Evolutionary conservation across 495 filamentous ascomycete genomes (phyloP).

Genomic region (Penicillium cinerascens): DNA sequence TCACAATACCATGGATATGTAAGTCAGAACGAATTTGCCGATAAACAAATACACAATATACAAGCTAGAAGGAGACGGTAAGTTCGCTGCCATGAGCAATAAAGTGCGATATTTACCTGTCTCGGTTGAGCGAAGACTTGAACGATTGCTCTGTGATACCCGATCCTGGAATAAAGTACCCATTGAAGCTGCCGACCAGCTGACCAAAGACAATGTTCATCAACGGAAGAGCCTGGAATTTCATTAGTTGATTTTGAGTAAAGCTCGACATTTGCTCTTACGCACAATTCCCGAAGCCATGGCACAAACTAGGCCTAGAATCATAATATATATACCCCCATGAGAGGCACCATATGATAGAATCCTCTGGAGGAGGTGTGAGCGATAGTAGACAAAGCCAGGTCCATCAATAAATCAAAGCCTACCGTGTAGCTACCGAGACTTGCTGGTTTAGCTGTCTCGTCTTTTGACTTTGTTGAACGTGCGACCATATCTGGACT

Average conservation of each 20-base stretch:
- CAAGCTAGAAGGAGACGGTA: not conserved
- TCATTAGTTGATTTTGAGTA: too few relatives aligned
- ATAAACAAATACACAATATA: not conserved
- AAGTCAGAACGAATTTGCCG: not conserved
- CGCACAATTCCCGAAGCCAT: too few relatives aligned
- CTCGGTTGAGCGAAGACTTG: not conserved
- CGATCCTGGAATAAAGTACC: not conserved
- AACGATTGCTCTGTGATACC: not conserved
- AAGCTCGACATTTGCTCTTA: too few relatives aligned
- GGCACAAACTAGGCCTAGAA: too few relatives aligned
- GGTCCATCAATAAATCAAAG: not conserved
- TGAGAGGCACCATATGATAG: too few relatives aligned
- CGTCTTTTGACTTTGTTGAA: not conserved
- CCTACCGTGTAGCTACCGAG: slow-evolving; percentile 2
- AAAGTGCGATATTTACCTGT: not conserved
- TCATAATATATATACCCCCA: too few relatives aligned
- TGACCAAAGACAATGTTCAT: not conserved
- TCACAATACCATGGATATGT: not conserved
- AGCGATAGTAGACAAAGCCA: not conserved
- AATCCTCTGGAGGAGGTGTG: too few relatives aligned
- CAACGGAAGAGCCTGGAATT: not conserved
- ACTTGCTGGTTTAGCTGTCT: slow-evolving; percentile 2
- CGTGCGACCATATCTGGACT: not conserved
- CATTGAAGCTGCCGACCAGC: not conserved
- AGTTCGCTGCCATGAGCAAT: too few relatives aligned